These are phyloP conservation scores for Tulasnella sp. DNA, from an alignment of 768 basidiomycete species.

Conservation along the genomic window DNA sequence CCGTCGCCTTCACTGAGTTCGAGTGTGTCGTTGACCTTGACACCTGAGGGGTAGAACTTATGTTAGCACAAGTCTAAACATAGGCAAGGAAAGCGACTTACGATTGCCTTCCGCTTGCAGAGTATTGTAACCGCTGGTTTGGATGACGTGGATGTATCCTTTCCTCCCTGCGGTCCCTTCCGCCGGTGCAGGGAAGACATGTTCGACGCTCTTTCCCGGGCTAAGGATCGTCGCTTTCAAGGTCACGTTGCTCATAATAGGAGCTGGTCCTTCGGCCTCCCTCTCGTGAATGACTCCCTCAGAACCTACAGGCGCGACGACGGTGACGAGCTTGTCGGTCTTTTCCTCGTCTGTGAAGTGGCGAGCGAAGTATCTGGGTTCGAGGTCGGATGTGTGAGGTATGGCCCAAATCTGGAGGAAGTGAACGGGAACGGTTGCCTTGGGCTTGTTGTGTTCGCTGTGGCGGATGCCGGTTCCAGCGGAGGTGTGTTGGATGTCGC, in stretches of 20 bases:
- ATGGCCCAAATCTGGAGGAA: constrained; percentile 70
- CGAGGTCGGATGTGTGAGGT: constrained; percentile 50
- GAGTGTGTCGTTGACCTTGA: constrained; percentile 20
- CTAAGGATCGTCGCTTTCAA: constrained; percentile 75
- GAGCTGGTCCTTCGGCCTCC: constrained; percentile 74
- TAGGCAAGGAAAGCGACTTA: neutral
- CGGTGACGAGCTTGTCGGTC: constrained; percentile 59
- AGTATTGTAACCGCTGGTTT: constrained; percentile 75
- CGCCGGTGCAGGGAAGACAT: constrained; percentile 43
- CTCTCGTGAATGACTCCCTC: constrained; percentile 58
- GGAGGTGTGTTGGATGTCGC: constrained; percentile 86
- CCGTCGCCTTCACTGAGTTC: constrained; percentile 29
- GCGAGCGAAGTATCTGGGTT: constrained; percentile 80
- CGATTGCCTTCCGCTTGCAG: constrained; percentile 48
- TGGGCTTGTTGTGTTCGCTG: constrained; percentile 58
- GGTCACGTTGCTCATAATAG: constrained; percentile 45
- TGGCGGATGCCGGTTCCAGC: constrained; percentile 91
- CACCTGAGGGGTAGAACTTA: neutral
- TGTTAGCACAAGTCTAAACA: neutral
- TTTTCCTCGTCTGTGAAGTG: constrained; percentile 83
- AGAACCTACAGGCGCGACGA: constrained; percentile 70
- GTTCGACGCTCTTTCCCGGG: constrained; percentile 51
- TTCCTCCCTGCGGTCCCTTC: constrained; percentile 39
- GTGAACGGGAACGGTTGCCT: constrained; percentile 39
- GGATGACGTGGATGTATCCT: constrained; percentile 81